Evolutionary conservation across 2,329 filamentous ascomycete species (phyloP).

Genomic region (Pestalotiopsis fici): DNA sequence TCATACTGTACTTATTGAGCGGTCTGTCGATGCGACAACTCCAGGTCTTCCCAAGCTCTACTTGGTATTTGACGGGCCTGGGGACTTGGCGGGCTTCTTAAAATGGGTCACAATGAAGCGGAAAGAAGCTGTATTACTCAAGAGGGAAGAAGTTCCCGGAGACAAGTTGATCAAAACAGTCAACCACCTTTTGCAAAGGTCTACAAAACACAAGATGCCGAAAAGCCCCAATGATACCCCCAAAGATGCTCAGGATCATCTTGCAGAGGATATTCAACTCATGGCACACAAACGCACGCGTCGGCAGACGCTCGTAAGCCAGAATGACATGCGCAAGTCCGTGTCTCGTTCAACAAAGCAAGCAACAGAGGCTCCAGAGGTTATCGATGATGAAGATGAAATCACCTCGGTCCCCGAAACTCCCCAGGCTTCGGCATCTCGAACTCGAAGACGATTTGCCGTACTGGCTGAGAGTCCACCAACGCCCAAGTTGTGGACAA

Average conservation of each 20-base stretch:
- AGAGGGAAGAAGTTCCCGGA: neutral
- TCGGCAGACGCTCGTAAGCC: neutral
- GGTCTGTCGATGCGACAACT: neutral
- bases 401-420: neutral
- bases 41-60: constrained; percentile 17
- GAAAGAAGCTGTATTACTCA: neutral
- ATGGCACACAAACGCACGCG: constrained; percentile 21
- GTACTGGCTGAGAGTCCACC: neutral
- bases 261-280: constrained; percentile 22
- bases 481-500: constrained; percentile 46
- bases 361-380: neutral
- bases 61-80: constrained; percentile 21
- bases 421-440: neutral
- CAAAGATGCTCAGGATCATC: neutral
- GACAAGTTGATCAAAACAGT: neutral
- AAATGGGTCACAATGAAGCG: constrained; percentile 20
- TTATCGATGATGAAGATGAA: neutral
- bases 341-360: neutral
- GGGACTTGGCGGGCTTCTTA: constrained; percentile 18
- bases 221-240: neutral
- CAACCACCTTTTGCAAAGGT: neutral
- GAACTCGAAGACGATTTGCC: neutral
- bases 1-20: constrained; percentile 14
- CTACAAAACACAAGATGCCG: neutral
- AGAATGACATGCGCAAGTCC: neutral